Base-by-base conservation (phyloP, 2,329 filamentous ascomycete species). In the Achaetomium macrosporum region DNA sequence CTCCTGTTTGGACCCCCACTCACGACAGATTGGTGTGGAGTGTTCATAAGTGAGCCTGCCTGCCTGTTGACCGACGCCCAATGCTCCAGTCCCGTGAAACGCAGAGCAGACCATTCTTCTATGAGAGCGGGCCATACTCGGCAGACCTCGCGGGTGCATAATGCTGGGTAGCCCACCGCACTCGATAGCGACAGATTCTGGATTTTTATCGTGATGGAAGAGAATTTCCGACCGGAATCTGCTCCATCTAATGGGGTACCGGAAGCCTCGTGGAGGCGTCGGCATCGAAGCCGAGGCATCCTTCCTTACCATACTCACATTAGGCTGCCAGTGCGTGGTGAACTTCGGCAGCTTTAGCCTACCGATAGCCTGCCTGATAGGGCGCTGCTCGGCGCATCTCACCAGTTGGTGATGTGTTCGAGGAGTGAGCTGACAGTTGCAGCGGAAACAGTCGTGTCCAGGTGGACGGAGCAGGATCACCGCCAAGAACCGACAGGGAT, bases 371-470 rank as follows among this genome's bases (percentile, higher is more conserved):
- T 25, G 25, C 25, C 25, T 25, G 25, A 25, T 25, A 25, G 25
- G 25, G 25, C 3, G 29, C 25, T 7, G 7, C 25, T 31, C 30
- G 31, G 43, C 36, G 45, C 35, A 47, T 47, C 20, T 29, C 20
- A 9, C n/a, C 19, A 37, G 13, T 15, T 7, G 25, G 19, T 10
- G 10, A 15, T 13, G n/a, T 40, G 11, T 16, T 16, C 25, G 20
- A 17, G 9, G 17, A 17, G 45, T 15, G 25, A 25, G 9, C 33
- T 31, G 20, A 39, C 43, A 35, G 15, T 43, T 51, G 53, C 53
- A 50, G 31, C 33, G 10, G 11, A 29, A 56, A 10, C 30, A 12
- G 33, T 45, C 16, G 46, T 56, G 47, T 50, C 50, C 50, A 39
- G 31, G 39, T 25, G 8, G 31, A 9, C 41, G 51, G 43, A 15